These are phyloP conservation scores for Sanghuangporus weigelae DNA, from an alignment of 1,284 basidiomycete species.

Conservation along the genomic window DNA sequence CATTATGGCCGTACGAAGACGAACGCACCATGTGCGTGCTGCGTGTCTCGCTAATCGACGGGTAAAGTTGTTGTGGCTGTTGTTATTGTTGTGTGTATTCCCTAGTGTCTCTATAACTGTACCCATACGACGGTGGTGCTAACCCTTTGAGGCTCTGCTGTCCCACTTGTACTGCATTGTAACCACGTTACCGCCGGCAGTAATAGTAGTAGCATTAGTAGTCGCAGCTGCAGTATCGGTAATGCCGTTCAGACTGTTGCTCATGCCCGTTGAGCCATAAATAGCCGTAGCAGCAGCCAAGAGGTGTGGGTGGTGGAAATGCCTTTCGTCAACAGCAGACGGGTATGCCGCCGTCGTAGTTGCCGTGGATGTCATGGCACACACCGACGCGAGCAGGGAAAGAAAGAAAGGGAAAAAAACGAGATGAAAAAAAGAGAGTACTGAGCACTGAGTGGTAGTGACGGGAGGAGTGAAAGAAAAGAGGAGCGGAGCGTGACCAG, in stretches of 20 bases:
- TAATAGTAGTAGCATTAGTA: neutral
- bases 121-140: neutral
- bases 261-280: neutral
- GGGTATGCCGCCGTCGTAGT: conserved; percentile 8
- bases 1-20: conserved; percentile 8
- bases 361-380: neutral
- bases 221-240: neutral
- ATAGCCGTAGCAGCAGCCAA: neutral
- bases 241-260: neutral
- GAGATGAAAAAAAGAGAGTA: too few species aligned
- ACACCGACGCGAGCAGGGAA: neutral
- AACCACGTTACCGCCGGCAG: neutral
- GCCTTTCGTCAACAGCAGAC: neutral
- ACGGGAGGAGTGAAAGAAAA: conserved; percentile 1
- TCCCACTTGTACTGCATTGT: neutral
- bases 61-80: neutral
- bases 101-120: conserved; percentile 1
- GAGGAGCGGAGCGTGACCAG: neutral
- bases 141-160: neutral
- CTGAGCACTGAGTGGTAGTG: neutral
- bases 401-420: too few species aligned
- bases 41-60: neutral
- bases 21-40: neutral
- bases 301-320: neutral
- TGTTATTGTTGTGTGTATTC: neutral